Evolutionary conservation across 306 rosid genomes (phyloP), one percentile per base, ranked within the genome.

Genomic region (Medicago lupulina): DNA sequence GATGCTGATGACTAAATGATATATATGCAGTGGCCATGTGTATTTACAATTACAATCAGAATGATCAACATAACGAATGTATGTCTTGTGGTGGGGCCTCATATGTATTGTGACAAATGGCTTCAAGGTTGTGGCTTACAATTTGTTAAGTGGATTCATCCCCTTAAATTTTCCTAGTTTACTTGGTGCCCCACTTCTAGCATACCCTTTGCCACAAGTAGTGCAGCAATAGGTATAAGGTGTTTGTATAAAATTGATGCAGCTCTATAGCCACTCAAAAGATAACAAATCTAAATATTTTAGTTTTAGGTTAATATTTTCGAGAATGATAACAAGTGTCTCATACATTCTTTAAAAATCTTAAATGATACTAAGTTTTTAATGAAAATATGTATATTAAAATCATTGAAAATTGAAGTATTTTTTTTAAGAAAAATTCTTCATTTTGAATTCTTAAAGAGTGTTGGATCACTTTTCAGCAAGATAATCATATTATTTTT

Each of bases 91-190:
- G 54, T 76, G 19, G 16, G 38, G 28, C 55, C 23, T 36, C 58
- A 72, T 64, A 17, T 64, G 50, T 55, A 34, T 17, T 77, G 79
- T 28, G 79, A 19, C 58, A 55, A 65, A 66, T n/a, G 34, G 63
- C 36, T 46, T 57, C 57, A 54, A 54, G 15, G 62, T 54, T 43
- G 36, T 70, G 71, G 46, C 28, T 49, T 70, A 65, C 19, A 46
- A 53, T 25, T 63, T 40, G 50, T 25, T 78, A 12, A 44, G 51
- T 34, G 49, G 49, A 59, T 39, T 57, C 80, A 41, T 67, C 46
- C 49, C 44, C 8, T 41, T 57, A 23, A 18, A 18, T 39, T 65
- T 49, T 67, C 57, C 44, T 70, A 21, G 23, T 57, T 57, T 36
- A 62, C 23, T 47, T 39, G 43, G 61, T 71, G 25, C 15, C 53